Evolutionary conservation across 768 basidiomycete genomes (phyloP).

Genomic region (Amanita phalloides): DNA sequence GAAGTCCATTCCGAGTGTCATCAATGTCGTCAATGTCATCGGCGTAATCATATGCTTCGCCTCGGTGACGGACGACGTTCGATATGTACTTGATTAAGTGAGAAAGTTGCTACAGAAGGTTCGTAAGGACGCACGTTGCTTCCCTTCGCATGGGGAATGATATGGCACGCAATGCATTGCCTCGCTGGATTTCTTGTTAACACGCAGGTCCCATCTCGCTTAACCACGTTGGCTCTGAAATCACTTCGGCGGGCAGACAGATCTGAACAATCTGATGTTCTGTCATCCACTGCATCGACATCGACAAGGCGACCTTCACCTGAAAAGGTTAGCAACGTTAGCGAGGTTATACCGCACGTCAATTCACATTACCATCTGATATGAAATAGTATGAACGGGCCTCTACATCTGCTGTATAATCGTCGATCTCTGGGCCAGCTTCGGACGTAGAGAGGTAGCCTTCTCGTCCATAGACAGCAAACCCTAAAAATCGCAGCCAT

Average conservation of each 20-base stretch:
- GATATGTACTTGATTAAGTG: neutral
- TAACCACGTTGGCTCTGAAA: conserved; percentile 3
- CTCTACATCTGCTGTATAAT: no score
- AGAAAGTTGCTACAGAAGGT: neutral
- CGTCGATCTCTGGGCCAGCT: no score
- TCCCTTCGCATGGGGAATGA: conserved; percentile 8
- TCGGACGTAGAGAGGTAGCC: no score
- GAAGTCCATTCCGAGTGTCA: conserved; percentile 8
- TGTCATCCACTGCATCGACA: neutral
- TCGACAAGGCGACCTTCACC: no score
- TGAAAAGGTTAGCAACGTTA: no score
- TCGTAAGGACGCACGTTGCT: neutral
- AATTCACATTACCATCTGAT: no score
- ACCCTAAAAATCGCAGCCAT: conserved; percentile 10
- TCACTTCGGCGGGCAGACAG: neutral
- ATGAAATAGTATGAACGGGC: no score
- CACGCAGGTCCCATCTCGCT: neutral
- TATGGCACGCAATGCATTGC: conserved; percentile 5
- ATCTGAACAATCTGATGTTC: conserved; percentile 2
- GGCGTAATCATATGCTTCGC: conserved; percentile 1
- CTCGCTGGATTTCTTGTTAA: no score
- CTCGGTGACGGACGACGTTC: neutral
- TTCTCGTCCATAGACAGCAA: conserved; percentile 4
- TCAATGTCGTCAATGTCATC: conserved; percentile 10
- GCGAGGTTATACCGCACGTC: no score